Evolutionary conservation across 257 asterid species (phyloP).

Genomic region (Forsythia viridissima): DNA sequence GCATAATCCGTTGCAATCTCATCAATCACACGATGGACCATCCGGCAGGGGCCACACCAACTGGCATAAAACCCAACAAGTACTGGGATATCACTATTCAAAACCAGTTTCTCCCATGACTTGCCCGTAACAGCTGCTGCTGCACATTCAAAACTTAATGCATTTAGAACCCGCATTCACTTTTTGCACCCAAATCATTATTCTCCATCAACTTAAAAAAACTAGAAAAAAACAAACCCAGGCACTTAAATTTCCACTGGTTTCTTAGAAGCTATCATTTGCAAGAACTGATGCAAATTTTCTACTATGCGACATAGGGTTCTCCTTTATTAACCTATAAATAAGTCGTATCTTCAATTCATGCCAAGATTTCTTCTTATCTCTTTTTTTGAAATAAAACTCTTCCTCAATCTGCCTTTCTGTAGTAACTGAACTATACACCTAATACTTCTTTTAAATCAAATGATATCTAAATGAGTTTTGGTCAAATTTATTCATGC

Average conservation of each 20-base stretch:
- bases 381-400: not conserved
- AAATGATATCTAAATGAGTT: no score
- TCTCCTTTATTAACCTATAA: no score
- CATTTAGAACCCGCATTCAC: constrained; percentile 1
- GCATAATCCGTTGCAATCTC: constrained; percentile 80
- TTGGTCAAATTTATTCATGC: no score
- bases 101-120: constrained; percentile 73
- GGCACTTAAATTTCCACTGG: not conserved
- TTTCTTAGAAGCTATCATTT: not conserved
- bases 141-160: constrained; percentile 32
- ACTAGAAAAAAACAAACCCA: not conserved
- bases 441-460: not conserved
- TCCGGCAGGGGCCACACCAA: constrained; percentile 96
- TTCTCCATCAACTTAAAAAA: not conserved
- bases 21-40: constrained; percentile 88
- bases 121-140: constrained; percentile 63
- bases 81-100: constrained; percentile 63
- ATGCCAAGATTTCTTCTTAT: not conserved
- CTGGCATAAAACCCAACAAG: constrained; percentile 82
- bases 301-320: not conserved
- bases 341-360: not conserved
- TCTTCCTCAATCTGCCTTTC: not conserved
- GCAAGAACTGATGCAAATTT: not conserved
- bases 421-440: not conserved
- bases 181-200: not conserved